Percentiles rank a stretch among this genome's conserved stretches.
Conservation (phyloP, 179 eudicot species). For the Silene vulgaris region DNA sequence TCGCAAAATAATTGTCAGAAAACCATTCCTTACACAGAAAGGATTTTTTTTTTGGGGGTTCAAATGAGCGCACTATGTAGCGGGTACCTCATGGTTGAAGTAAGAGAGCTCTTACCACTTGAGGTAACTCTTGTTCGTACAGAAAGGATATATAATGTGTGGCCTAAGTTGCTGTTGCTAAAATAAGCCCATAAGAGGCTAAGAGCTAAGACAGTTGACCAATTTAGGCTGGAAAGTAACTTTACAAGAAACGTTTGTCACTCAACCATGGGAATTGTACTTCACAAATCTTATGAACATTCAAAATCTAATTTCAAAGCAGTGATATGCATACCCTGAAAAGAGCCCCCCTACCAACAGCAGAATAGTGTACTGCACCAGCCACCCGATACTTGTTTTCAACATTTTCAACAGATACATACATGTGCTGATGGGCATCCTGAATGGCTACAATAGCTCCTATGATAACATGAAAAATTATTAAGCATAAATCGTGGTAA, state of each 20-base stretch:
- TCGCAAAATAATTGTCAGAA: conserved; percentile 1
- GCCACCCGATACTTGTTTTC: conserved; percentile 59
- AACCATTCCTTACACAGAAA: background rate
- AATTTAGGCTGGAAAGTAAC: too few species aligned
- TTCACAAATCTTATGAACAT: background rate
- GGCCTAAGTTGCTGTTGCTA: background rate
- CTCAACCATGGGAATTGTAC: too few species aligned
- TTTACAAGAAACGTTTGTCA: too few species aligned
- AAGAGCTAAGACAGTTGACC: background rate
- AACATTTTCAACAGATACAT: conserved; percentile 56
- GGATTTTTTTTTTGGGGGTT: background rate
- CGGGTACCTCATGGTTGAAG: too few species aligned
- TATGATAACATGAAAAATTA: conserved; percentile 28
- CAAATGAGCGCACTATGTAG: too few species aligned
- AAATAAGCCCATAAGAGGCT: background rate
- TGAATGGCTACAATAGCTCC: conserved; percentile 89
- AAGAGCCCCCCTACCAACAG: conserved; percentile 75
- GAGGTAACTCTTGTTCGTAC: too few species aligned
- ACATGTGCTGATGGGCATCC: conserved; percentile 86
- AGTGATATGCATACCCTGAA: conserved; percentile 59
- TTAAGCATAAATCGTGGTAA: conserved; percentile 23
- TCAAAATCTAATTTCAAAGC: conserved; percentile 8
- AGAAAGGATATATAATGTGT: background rate
- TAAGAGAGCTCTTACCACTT: too few species aligned
- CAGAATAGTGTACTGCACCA: conserved; percentile 79